A percentile compares a stretch with the other conserved stretches of the same genome.
Evolutionary conservation across 805 yeast species (phyloP).

Genomic region (Teunomyces pallodes): DNA sequence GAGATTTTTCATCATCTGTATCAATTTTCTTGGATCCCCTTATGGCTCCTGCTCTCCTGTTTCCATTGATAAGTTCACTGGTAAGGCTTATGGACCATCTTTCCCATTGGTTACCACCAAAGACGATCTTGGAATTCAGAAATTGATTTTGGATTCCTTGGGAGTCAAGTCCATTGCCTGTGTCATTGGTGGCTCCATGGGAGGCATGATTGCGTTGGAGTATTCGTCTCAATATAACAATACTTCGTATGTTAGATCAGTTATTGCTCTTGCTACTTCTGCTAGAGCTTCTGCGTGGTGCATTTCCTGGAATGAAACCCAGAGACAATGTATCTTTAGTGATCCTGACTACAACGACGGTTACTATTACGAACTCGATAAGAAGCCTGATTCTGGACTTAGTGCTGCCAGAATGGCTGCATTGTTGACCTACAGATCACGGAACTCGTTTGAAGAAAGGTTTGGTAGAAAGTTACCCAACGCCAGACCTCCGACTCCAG

Average conservation of each 20-base stretch:
- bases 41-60: slow-evolving; percentile 95
- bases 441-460: slow-evolving; percentile 86
- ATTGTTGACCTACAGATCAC: slow-evolving; percentile 82
- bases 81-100: slow-evolving; percentile 83
- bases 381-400: slow-evolving; percentile 81
- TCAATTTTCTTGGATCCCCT: slow-evolving; percentile 94
- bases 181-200: slow-evolving; percentile 97
- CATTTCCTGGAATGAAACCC: slow-evolving; percentile 98
- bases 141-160: slow-evolving; percentile 69
- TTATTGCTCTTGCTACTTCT: slow-evolving; percentile 87
- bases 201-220: slow-evolving; percentile 94
- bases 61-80: slow-evolving; percentile 73
- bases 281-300: slow-evolving; percentile 98
- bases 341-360: slow-evolving; percentile 95
- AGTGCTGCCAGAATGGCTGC: slow-evolving; percentile 99
- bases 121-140: slow-evolving; percentile 85
- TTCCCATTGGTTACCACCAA: slow-evolving; percentile 93
- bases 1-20: slow-evolving; percentile 78
- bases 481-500: slow-evolving; percentile 1
- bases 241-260: slow-evolving; percentile 59
- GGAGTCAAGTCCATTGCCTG: slow-evolving; percentile 79
- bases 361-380: slow-evolving; percentile 65
- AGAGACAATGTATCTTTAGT: slow-evolving; percentile 90
- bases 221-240: slow-evolving; percentile 68
- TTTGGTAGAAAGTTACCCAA: slow-evolving; percentile 72